Base-by-base conservation (phyloP, 2,329 filamentous ascomycete species). In the Alternaria novae-zelandiae region DNA sequence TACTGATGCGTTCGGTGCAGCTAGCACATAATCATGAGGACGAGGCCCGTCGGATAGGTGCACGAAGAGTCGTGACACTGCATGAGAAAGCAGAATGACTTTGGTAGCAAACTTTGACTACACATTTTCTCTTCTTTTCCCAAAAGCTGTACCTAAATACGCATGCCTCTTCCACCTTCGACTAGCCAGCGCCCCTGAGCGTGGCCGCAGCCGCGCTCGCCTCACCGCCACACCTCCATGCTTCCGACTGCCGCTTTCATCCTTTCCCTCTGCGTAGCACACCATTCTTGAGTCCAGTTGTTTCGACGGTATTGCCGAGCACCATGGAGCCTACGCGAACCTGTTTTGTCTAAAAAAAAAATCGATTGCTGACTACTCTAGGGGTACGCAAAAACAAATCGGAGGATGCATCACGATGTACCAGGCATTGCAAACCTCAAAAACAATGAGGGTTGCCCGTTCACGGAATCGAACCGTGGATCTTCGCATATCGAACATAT, bases 401-500 rank as follows among this genome's bases (percentile, higher is more conserved):
- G n/a, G 36, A 41, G n/a, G 36, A 13, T 7, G 1, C 17, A 30
- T 50, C 47, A 15, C 46, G n/a, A 32, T 17, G 13, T 32, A 15
- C 25, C 25, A 32, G 10, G 7, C 47, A 13, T 30, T 23, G 2
- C 17, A 51, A 51, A 51, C 49, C 15, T 23, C 32, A 53, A 21
- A 54, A 57, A 61, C 44, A 61, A 15, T 9, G 28, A 21, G 21
- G 3, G 26, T 7, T 59, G 59, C 59, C 59, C 59, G 41, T 20
- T 61, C 36, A 25, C 59, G 59, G 59, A 61, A 61, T 61, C 59
- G 59, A 61, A 61, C 59, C 59, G 59, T 25, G 36, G 59, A 46
- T 61, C 59, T 61, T 61, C 59, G 59, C 59, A 61, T 61, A 51
- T 61, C 59, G 28, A 28, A 26, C 54, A 44, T 44, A 50, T 53